A percentile compares a stretch with the other conserved stretches of the same genome.
phyloP scores from a whole-genome alignment of 108 stramenopile species.

The Cafeteria roenbergensis region DNA sequence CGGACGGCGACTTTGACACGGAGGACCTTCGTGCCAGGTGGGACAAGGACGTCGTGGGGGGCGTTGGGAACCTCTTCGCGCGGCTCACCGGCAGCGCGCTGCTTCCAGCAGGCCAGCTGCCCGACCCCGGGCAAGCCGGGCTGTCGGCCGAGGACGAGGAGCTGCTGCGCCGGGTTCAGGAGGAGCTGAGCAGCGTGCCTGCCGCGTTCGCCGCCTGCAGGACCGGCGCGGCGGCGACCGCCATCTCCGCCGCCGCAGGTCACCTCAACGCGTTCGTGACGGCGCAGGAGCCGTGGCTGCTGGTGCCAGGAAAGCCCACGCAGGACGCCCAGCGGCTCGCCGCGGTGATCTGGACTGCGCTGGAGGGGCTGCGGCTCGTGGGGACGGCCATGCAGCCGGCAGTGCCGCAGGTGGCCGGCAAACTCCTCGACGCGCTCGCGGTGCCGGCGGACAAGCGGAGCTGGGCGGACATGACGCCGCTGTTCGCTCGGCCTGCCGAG shows the following conservation, averaged over 20 bases:
- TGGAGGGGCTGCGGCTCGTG: conserved; percentile 71
- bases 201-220: conserved; percentile 30
- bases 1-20: conserved; percentile 77
- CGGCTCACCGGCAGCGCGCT: conserved; percentile 59
- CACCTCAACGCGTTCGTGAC: conserved; percentile 80
- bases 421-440: conserved; percentile 64
- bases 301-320: conserved; percentile 44
- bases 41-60: conserved; percentile 74
- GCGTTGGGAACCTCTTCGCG: conserved; percentile 79
- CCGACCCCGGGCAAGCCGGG: conserved; percentile 14
- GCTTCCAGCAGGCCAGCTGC: not conserved
- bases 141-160: conserved; percentile 56
- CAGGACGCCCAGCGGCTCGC: conserved; percentile 64
- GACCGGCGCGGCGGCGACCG: not conserved
- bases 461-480: too few species aligned
- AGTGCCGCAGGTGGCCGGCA: conserved; percentile 64
- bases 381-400: conserved; percentile 78
- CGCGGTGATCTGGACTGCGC: conserved; percentile 66
- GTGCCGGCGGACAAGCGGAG: too few species aligned
- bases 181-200: conserved; percentile 35
- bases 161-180: conserved; percentile 44
- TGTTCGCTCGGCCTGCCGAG: too few species aligned
- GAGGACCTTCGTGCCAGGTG: conserved; percentile 62
- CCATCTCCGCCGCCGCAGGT: conserved; percentile 52
- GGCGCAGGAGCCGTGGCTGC: conserved; percentile 70